Base-by-base conservation (phyloP, 164 flowering plant species). In the Vitis rotundifolia region DNA sequence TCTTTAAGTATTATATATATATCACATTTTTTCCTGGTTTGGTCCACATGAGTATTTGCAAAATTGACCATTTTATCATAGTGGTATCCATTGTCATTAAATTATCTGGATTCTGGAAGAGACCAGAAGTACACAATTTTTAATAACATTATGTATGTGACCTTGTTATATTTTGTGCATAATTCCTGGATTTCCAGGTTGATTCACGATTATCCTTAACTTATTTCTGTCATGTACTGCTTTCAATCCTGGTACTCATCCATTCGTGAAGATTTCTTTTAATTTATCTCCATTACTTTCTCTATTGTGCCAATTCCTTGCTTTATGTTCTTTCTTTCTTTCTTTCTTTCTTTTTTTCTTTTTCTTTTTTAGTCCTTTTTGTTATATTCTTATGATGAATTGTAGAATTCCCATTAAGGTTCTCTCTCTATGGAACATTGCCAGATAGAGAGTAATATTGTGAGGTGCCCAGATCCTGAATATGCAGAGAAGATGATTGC, bases 401-500 rank as follows among this genome's bases (percentile, higher is more conserved):
- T 10, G 54, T 14, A 9, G 14, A 51, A 59, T 15, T 50, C 53
- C 26, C 26, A 22, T 22, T 22, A 22, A 22, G 2, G 26, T 22
- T 22, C 26, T 22, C 26, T 22, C 26, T 63, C 19, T 14, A 12
- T 11, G 9, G 15, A 31, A 44, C 18, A 10, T 63, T 69, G 44
- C 50, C 89, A 95, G 99, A 78, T 96, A 59, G 99, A 96, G 77
- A 91, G 91, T 65, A 96, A 96, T 65, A 93, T 93, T 61, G 97
- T 86, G 10, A 83, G 99, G 79, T 96, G 99, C 79, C 99, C 99
- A 48, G 81, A 93, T 79, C 91, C 97, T 31, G 97, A 87, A 73
- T 96, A 91, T 84, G 99, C 97, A 12, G 92, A 92, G 76, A 92
- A 91, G 82, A 91, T 96, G 97, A 96, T 96, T 74, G 88, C 84